phyloP scores from a whole-genome alignment of 192 early-diverging fungal species.

The Linnemannia hyalina region DNA sequence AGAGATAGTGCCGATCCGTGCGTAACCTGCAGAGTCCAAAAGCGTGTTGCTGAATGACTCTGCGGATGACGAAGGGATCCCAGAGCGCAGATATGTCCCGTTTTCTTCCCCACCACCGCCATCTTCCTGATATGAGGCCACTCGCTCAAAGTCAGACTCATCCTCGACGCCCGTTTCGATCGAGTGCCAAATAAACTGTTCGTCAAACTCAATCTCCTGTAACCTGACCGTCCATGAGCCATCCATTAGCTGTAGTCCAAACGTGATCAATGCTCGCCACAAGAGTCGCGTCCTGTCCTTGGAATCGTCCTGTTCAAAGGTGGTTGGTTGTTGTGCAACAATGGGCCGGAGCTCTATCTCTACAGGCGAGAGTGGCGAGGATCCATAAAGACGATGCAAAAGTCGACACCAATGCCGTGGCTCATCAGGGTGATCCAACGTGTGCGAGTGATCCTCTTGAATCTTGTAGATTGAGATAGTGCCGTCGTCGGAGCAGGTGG shows the following conservation, averaged over 20 bases:
- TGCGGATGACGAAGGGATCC: not conserved
- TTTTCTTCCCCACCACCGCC: not conserved
- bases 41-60: not conserved
- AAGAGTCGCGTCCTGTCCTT: not conserved
- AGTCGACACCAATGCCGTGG: conserved; percentile 29
- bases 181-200: conserved; percentile 25
- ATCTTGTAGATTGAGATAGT: conserved; percentile 42
- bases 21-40: not conserved
- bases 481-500: conserved; percentile 29
- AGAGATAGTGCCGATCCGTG: conserved; percentile 40
- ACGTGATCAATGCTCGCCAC: conserved; percentile 29
- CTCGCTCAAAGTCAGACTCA: not conserved
- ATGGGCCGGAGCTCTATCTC: not conserved
- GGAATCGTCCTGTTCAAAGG: not conserved
- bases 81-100: not conserved
- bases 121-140: not conserved
- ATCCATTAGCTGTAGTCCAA: conserved; percentile 34
- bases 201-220: conserved; percentile 45
- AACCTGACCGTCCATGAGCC: conserved; percentile 46
- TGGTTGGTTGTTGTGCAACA: not conserved
- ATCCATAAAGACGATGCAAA: conserved; percentile 41
- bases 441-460: not conserved
- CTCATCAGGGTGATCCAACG: not conserved
- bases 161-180: conserved; percentile 25
- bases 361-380: conserved; percentile 22